A percentile compares a stretch with the other conserved stretches of the same genome.
Conservation (phyloP, 257 asterid genomes). For the Primulina eburnea region DNA sequence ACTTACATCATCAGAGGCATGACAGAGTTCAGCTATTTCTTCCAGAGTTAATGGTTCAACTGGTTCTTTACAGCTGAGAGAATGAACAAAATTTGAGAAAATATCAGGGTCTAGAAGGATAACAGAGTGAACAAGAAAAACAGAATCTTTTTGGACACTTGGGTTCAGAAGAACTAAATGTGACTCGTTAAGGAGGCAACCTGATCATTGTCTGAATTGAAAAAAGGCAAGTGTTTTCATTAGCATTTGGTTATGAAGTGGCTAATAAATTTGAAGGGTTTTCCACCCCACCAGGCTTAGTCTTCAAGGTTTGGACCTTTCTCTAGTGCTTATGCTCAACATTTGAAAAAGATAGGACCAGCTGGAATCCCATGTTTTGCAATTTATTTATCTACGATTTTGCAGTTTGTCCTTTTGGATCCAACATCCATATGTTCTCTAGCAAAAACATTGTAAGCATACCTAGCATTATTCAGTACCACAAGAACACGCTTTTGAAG, state of each 20-base stretch:
- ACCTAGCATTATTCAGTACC: slow-evolving; percentile 96
- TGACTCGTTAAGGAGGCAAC: not conserved
- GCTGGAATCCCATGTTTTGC: not conserved
- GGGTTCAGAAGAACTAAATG: not conserved
- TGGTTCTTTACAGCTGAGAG: slow-evolving; percentile 83
- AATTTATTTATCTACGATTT: too few species aligned
- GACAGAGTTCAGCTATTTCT: slow-evolving; percentile 86
- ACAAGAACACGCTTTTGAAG: slow-evolving; percentile 96
- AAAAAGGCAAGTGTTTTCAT: not conserved
- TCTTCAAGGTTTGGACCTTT: not conserved
- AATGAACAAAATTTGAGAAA: slow-evolving; percentile 1
- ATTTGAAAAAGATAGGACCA: not conserved
- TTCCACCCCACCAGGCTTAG: too few species aligned
- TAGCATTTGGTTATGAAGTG: not conserved
- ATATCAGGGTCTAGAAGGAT: not conserved
- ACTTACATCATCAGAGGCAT: slow-evolving; percentile 68
- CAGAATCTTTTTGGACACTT: not conserved
- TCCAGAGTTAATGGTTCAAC: slow-evolving; percentile 87
- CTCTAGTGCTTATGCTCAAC: not conserved
- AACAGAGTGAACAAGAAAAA: not conserved
- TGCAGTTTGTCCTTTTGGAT: not conserved
- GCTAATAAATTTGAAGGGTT: not conserved
- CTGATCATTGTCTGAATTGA: not conserved
- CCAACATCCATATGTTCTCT: slow-evolving; percentile 8
- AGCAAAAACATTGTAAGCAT: slow-evolving; percentile 21